These are phyloP conservation scores for Ustilago loliicola DNA, from an alignment of 1,284 basidiomycete genomes.

Conservation along the genomic window DNA sequence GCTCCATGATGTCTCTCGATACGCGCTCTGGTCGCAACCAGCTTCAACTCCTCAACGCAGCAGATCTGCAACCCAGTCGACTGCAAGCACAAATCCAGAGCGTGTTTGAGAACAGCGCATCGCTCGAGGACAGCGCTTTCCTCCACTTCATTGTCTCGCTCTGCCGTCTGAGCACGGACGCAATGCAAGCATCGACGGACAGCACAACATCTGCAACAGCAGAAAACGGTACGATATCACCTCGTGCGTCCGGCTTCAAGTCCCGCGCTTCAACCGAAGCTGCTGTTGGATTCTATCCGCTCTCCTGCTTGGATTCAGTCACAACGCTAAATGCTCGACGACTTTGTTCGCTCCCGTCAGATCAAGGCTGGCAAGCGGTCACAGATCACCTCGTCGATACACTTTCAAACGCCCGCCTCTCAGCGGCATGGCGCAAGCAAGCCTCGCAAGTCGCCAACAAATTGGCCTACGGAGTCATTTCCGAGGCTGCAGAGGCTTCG, in stretches of 20 bases:
- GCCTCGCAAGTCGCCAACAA: constrained; percentile 85
- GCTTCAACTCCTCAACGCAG: constrained; percentile 42
- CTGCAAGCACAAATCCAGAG: constrained; percentile 50
- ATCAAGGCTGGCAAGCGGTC: constrained; percentile 86
- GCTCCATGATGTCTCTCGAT: constrained; percentile 40
- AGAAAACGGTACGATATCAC: constrained; percentile 13
- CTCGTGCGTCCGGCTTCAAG: constrained; percentile 25
- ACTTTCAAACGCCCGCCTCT: constrained; percentile 78
- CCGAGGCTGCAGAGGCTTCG: constrained; percentile 72
- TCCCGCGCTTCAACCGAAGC: constrained; percentile 6
- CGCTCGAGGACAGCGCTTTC: constrained; percentile 84
- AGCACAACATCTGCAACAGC: constrained; percentile 7
- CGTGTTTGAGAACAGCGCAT: constrained; percentile 74
- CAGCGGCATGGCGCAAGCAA: constrained; percentile 85
- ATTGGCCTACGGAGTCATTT: constrained; percentile 71
- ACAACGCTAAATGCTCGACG: constrained; percentile 85
- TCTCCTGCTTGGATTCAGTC: constrained; percentile 85
- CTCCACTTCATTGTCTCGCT: constrained; percentile 83
- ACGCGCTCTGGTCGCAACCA: constrained; percentile 40
- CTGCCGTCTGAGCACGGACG: constrained; percentile 80
- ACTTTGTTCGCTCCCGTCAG: constrained; percentile 82
- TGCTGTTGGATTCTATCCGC: constrained; percentile 76
- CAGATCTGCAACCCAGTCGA: constrained; percentile 34
- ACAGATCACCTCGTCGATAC: constrained; percentile 83
- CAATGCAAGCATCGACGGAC: constrained; percentile 18